Base-by-base conservation (phyloP, 345 rosid genomes). In the Populus deltoides region DNA sequence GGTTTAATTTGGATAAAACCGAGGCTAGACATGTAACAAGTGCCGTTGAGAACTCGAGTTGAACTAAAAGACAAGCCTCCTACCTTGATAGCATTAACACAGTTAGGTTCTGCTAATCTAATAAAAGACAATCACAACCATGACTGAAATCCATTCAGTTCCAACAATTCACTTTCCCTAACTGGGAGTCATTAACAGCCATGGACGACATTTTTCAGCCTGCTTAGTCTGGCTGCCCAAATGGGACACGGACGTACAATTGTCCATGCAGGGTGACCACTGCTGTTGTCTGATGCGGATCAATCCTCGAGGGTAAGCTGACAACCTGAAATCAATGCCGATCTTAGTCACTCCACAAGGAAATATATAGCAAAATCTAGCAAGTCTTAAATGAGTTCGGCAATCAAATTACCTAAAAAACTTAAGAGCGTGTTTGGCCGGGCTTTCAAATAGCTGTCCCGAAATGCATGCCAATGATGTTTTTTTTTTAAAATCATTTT, bases 201-300 rank as follows among this genome's bases (percentile, higher is more conserved):
- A 25, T 27, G 22, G 39, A 17, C 61, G 39, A 29, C 61, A 6
- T 47, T 29, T 33, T 66, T 27, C n/a, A 27, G 11, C 35, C 35
- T 49, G 76, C 35, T 49, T 22, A 77, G 72, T 79, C 86, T 0
- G 85, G 63, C 53, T 75, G 85, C 87, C 87, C 88, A 35, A 89
- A 86, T 13, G 94, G 94, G 29, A 87, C 94, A 22, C 94, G 89
- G n/a, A 89, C 87, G 55, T 86, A 88, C 77, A 91, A 73, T 78
- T 90, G 95, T 12, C 95, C 95, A 35, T 91, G 95, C 69, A 91
- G 75, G 70, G 93, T 91, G 59, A 91, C 95, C 71, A 91, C 93
- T 1, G 95, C 93, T 6, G 95, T 87, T 51, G 95, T 89, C 33
- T 88, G 92, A 78, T 82, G 90, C 10, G 95, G 90, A 70, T 89